phyloP scores from a whole-genome alignment of 345 rosid genomes.

The Turnera subulata region DNA sequence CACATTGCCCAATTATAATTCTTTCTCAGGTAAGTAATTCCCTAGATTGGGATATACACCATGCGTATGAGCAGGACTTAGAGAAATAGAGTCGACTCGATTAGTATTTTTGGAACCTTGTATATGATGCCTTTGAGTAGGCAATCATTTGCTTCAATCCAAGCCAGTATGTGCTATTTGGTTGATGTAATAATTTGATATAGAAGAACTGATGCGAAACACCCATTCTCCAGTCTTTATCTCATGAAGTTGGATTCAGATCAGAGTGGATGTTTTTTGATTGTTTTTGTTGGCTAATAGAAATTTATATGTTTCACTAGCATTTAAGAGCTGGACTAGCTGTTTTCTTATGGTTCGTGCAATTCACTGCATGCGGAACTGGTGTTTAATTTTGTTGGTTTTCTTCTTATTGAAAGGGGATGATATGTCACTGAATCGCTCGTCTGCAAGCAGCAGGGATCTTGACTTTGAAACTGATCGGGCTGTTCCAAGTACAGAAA shows the following conservation, averaged over 20 bases:
- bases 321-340: neutral
- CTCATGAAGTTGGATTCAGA: neutral
- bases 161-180: neutral
- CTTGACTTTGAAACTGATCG: conserved; percentile 60
- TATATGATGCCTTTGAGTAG: too few relatives aligned
- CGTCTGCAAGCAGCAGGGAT: conserved; percentile 62
- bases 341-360: too few relatives aligned
- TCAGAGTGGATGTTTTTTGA: neutral
- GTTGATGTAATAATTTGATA: neutral
- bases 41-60: neutral
- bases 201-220: neutral
- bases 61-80: neutral
- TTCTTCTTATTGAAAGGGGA: conserved; percentile 46
- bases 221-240: neutral
- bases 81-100: neutral
- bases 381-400: conserved; percentile 11
- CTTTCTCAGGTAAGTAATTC: conserved; percentile 57
- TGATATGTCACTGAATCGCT: conserved; percentile 47
- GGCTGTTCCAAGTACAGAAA: conserved; percentile 49
- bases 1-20: conserved; percentile 42
- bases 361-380: neutral
- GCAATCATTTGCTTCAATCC: neutral
- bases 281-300: neutral
- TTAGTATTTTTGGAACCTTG: neutral
- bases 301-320: neutral